These are phyloP conservation scores for Medicago truncatula DNA, from an alignment of 306 rosid genomes.

Conservation along the genomic window MtrunA17r5.0-ANR NC_053045.1:58412001-58412500, in stretches of 20 bases:
- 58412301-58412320: slow-evolving; percentile 28
- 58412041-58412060: background rate
- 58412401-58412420: too few relatives aligned
- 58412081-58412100: background rate
- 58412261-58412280: too few relatives aligned
- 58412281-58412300: slow-evolving; percentile 16
- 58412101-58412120: background rate
- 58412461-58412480: too few relatives aligned
- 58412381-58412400: background rate
- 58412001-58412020: slow-evolving; percentile 95
- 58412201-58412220: slow-evolving; percentile 56
- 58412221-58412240: slow-evolving; percentile 31
- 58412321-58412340: background rate
- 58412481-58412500: too few relatives aligned
- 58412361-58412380: background rate
- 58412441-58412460: too few relatives aligned
- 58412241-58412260: slow-evolving; percentile 34
- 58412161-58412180: slow-evolving; percentile 86
- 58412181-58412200: slow-evolving; percentile 63
- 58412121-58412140: slow-evolving; percentile 99
- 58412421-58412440: background rate
- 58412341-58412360: background rate
- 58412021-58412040: slow-evolving; percentile 74
- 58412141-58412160: slow-evolving; percentile 99
- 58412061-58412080: too few relatives aligned